phyloP scores from a whole-genome alignment of 2,329 filamentous ascomycete species.

The Arthrobotrys megalospora region DNA sequence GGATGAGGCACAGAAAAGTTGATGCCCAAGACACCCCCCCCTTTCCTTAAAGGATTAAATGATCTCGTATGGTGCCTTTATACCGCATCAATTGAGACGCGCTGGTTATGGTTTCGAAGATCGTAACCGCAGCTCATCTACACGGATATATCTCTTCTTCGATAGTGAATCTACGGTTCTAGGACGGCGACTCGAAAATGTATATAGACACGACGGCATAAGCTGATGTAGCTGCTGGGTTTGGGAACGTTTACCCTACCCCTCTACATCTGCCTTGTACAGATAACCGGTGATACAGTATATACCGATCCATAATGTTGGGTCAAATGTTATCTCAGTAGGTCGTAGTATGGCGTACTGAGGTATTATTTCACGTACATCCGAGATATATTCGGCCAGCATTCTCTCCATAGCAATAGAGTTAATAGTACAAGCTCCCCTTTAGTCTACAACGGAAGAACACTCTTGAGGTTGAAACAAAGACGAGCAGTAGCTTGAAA shows the following conservation, averaged over 20 bases:
- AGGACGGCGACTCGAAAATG: neutral
- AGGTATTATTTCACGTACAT: neutral
- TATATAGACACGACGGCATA: constrained; percentile 8
- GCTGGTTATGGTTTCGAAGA: neutral
- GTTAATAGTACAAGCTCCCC: constrained; percentile 11
- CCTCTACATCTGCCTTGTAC: neutral
- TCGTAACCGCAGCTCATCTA: neutral
- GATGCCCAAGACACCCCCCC: neutral
- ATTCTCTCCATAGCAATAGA: neutral
- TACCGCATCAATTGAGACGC: neutral
- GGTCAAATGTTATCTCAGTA: no score
- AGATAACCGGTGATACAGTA: neutral
- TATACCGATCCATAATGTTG: no score
- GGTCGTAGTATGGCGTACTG: neutral
- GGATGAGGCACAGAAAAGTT: neutral
- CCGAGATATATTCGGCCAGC: neutral
- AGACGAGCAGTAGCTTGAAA: constrained; percentile 11
- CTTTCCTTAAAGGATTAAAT: neutral
- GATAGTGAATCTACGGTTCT: neutral
- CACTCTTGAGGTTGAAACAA: constrained; percentile 2
- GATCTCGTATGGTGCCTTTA: neutral
- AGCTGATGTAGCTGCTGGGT: neutral
- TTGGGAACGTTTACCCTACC: neutral
- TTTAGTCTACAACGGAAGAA: constrained; percentile 17
- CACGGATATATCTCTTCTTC: constrained; percentile 15